A percentile compares a stretch with the other conserved stretches of the same genome.
phyloP scores from a whole-genome alignment of 139 green algal genomes.

The Micromonas commoda region DNA sequence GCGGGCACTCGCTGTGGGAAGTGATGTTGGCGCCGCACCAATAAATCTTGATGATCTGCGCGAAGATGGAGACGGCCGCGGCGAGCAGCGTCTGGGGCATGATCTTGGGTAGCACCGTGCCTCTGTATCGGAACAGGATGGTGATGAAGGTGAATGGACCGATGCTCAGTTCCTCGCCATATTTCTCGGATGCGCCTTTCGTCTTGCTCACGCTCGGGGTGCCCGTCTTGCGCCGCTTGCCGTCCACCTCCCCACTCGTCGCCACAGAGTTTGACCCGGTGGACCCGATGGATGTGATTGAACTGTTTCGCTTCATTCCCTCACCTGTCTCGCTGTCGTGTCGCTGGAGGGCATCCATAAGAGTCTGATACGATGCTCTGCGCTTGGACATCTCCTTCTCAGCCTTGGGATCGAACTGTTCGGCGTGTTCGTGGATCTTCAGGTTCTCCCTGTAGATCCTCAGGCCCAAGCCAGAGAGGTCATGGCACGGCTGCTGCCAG shows the following conservation, averaged over 20 bases:
- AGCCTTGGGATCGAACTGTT: no score
- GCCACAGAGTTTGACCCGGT: neutral
- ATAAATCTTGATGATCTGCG: neutral
- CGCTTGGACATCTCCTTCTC: neutral
- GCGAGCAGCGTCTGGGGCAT: slow-evolving; percentile 7
- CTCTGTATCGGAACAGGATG: slow-evolving; percentile 7
- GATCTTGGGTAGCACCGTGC: slow-evolving; percentile 17
- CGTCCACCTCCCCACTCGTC: no score
- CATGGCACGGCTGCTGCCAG: slow-evolving; percentile 21
- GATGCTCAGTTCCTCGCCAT: neutral
- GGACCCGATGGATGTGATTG: neutral
- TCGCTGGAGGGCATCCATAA: neutral
- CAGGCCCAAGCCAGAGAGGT: slow-evolving; percentile 8
- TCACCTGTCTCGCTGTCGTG: neutral
- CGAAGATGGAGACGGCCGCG: neutral
- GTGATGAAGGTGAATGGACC: slow-evolving; percentile 20
- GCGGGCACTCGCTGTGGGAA: neutral
- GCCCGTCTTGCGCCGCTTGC: no score
- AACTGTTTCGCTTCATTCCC: neutral
- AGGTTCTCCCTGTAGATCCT: slow-evolving; percentile 19
- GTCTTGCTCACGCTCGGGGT: no score
- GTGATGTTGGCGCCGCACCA: neutral
- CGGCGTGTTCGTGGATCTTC: neutral
- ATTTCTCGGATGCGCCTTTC: neutral
- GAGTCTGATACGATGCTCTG: slow-evolving; percentile 4